Evolutionary conservation across 2,329 filamentous ascomycete species (phyloP).

Genomic region (Venturia pyrina): DNA sequence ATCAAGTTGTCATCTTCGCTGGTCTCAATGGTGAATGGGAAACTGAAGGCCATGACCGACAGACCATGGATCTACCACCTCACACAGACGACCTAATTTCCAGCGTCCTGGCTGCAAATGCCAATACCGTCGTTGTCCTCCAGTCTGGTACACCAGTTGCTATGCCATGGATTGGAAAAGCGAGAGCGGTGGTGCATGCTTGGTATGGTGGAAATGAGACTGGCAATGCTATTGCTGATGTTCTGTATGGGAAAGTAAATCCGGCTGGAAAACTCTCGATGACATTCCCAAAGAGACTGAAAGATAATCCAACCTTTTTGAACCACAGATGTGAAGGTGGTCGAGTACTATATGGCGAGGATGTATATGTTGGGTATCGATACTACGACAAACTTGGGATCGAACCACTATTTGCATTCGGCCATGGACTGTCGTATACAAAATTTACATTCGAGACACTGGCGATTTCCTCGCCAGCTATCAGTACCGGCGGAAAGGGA

Average conservation of each 20-base stretch:
- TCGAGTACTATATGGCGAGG: slow-evolving; percentile 31
- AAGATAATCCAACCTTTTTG: slow-evolving; percentile 55
- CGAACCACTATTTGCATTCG: slow-evolving; percentile 53
- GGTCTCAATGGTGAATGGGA: slow-evolving; percentile 60
- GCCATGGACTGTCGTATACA: slow-evolving; percentile 48
- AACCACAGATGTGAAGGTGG: slow-evolving; percentile 49
- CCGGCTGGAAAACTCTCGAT: slow-evolving; percentile 75
- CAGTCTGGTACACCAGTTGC: slow-evolving; percentile 63
- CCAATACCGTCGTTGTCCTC: slow-evolving; percentile 54
- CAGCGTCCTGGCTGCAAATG: slow-evolving; percentile 56
- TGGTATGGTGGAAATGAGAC: slow-evolving; percentile 62
- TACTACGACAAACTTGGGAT: slow-evolving; percentile 45
- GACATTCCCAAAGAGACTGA: slow-evolving; percentile 40
- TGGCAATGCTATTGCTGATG: slow-evolving; percentile 68
- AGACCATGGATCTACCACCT: slow-evolving; percentile 57
- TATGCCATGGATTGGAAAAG: slow-evolving; percentile 59
- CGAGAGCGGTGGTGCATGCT: slow-evolving; percentile 16
- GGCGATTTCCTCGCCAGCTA: slow-evolving; percentile 32
- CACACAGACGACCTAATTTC: slow-evolving; percentile 58
- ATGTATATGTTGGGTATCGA: slow-evolving; percentile 53
- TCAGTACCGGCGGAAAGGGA: no score
- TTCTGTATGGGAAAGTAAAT: slow-evolving; percentile 69
- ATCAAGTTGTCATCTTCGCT: slow-evolving; percentile 63
- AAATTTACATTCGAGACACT: slow-evolving; percentile 50
- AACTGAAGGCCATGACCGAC: slow-evolving; percentile 61